Conservation (phyloP, 75 land plant species). For the Cupressus sempervirens region DNA sequence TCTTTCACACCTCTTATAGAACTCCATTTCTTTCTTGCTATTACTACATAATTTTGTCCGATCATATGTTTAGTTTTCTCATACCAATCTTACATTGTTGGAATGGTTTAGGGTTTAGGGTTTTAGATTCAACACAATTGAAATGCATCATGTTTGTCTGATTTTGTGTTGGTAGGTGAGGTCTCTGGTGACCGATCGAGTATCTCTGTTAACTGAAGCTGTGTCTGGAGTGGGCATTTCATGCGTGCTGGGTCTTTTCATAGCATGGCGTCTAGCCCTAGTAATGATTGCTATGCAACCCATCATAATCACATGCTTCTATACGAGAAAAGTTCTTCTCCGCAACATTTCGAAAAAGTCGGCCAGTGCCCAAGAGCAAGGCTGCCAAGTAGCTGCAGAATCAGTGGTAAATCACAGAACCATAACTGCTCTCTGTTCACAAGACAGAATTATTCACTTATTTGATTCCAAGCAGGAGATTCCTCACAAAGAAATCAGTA, state of each 20-base stretch:
- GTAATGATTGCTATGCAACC: slow-evolving; percentile 27
- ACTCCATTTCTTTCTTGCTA: background rate
- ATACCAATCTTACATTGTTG: background rate
- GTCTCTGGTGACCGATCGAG: slow-evolving; percentile 20
- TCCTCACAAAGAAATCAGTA: slow-evolving; percentile 29
- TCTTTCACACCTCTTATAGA: background rate
- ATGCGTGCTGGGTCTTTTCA: slow-evolving; percentile 12
- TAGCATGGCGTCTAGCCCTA: slow-evolving; percentile 21
- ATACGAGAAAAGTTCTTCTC: slow-evolving; percentile 32
- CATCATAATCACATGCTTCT: slow-evolving; percentile 19
- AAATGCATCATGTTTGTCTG: background rate
- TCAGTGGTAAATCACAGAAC: slow-evolving; percentile 63
- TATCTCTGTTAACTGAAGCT: slow-evolving; percentile 24
- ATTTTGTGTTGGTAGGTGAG: slow-evolving; percentile 2
- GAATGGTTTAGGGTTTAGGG: background rate
- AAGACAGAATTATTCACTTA: slow-evolving; percentile 35
- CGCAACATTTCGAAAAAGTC: slow-evolving; percentile 39
- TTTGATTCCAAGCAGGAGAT: slow-evolving; percentile 27
- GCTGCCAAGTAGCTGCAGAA: slow-evolving; percentile 59
- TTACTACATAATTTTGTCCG: no score
- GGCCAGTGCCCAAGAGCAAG: slow-evolving; percentile 36
- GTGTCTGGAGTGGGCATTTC: slow-evolving; percentile 11
- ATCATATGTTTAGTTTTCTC: background rate
- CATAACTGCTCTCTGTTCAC: slow-evolving; percentile 68
- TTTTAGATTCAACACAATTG: background rate